A percentile compares a stretch with the other conserved stretches of the same genome.
phyloP scores from a whole-genome alignment of 2,329 filamentous ascomycete genomes.

The Colletotrichum sp. region DNA sequence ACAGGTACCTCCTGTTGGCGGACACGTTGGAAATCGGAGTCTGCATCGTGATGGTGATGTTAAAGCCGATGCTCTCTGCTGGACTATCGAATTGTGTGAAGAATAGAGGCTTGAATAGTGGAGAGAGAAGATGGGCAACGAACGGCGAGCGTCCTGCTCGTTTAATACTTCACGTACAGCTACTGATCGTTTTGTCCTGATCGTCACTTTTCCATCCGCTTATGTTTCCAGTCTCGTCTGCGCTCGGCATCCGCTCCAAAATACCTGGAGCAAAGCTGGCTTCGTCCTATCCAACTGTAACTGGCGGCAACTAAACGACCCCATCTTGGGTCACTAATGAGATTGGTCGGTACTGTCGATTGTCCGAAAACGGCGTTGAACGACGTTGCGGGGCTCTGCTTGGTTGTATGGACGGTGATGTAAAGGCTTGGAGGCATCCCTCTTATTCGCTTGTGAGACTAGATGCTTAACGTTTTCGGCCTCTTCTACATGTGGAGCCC shows the following conservation, averaged over 20 bases:
- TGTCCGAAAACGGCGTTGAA: not conserved
- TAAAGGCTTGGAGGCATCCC: not conserved
- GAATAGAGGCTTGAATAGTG: not conserved
- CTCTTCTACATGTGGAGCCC: not conserved
- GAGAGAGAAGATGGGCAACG: not conserved
- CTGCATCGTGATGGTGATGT: not conserved
- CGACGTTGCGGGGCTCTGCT: not conserved
- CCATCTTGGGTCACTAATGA: not conserved
- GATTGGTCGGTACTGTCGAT: not conserved
- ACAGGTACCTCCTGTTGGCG: slow-evolving; percentile 3
- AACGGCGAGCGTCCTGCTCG: not conserved
- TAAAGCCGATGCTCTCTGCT: not conserved
- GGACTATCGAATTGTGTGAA: not conserved
- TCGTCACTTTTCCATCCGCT: not conserved
- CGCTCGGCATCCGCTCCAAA: not conserved
- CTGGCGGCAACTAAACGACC: not conserved
- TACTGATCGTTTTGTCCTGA: not conserved
- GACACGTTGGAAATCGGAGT: not conserved
- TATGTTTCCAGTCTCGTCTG: not conserved
- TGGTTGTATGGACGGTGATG: not conserved
- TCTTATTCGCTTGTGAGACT: not conserved
- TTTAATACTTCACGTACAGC: not conserved
- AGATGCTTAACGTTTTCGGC: not conserved
- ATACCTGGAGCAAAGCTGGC: not conserved
- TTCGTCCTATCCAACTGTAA: not conserved